phyloP scores from a whole-genome alignment of 768 basidiomycete genomes.

The Terana coerulea region DNA sequence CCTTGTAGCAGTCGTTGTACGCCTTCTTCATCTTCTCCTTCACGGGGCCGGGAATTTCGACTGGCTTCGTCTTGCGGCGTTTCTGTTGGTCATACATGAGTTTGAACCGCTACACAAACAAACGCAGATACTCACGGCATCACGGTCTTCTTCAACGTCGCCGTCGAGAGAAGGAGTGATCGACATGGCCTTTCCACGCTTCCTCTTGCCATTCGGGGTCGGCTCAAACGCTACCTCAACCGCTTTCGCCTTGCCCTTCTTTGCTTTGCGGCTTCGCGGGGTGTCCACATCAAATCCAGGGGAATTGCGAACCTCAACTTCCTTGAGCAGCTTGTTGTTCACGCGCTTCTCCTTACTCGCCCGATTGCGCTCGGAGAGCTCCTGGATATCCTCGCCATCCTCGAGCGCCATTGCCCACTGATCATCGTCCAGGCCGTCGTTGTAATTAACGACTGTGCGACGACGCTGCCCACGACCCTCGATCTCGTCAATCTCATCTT shows the following conservation, averaged over 20 bases:
- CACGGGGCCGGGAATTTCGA: conserved; percentile 53
- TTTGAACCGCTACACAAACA: not conserved
- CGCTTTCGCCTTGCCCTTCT: conserved; percentile 60
- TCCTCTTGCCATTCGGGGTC: conserved; percentile 62
- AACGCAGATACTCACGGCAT: conserved; percentile 43
- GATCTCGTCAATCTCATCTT: conserved; percentile 56
- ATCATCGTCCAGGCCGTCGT: conserved; percentile 91
- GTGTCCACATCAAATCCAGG: conserved; percentile 24
- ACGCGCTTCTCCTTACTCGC: conserved; percentile 64
- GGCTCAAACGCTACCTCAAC: conserved; percentile 28
- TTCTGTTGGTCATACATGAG: conserved; percentile 45
- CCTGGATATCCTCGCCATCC: conserved; percentile 77
- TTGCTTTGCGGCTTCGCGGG: conserved; percentile 50
- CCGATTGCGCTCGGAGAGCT: conserved; percentile 60
- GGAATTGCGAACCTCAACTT: conserved; percentile 37
- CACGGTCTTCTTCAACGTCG: conserved; percentile 76
- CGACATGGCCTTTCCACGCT: conserved; percentile 74
- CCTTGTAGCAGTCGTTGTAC: conserved; percentile 71
- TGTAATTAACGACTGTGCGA: conserved; percentile 85
- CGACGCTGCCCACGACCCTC: conserved; percentile 85
- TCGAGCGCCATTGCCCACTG: conserved; percentile 87
- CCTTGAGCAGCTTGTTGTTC: conserved; percentile 54
- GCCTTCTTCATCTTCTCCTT: conserved; percentile 82
- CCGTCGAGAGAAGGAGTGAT: conserved; percentile 70
- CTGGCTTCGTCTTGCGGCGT: conserved; percentile 73